A percentile compares a stretch with the other conserved stretches of the same genome.
Conservation (phyloP, 495 filamentous ascomycete genomes). For the Tuber brumale region DNA sequence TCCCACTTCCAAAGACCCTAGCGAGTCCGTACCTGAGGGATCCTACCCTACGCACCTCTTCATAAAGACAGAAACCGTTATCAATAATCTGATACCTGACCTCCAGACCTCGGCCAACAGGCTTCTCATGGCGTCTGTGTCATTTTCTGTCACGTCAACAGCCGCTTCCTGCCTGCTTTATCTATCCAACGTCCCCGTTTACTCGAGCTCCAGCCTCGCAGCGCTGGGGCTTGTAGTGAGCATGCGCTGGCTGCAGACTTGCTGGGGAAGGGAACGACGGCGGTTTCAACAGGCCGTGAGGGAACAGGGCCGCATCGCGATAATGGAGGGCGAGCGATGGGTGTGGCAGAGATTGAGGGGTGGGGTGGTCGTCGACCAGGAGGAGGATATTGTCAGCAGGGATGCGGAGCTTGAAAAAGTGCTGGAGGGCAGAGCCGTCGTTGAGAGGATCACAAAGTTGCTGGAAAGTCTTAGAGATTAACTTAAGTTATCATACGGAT, state of each 20-base stretch:
- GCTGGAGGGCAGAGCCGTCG: constrained; percentile 8
- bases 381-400: constrained; percentile 49
- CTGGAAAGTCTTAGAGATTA: constrained; percentile 10
- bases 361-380: constrained; percentile 46
- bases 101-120: constrained; percentile 75
- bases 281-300: constrained; percentile 71
- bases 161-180: constrained; percentile 43
- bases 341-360: constrained; percentile 54
- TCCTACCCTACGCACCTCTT: constrained; percentile 12
- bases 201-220: constrained; percentile 73
- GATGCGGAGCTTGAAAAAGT: constrained; percentile 49
- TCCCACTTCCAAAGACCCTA: neutral
- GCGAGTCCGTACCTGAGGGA: neutral
- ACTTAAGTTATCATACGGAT: neutral
- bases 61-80: constrained; percentile 45
- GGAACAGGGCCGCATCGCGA: constrained; percentile 69
- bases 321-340: constrained; percentile 62
- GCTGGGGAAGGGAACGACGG: constrained; percentile 65
- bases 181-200: constrained; percentile 47
- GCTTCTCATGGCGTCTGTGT: constrained; percentile 66
- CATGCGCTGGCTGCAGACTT: constrained; percentile 64
- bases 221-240: constrained; percentile 71
- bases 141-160: constrained; percentile 56
- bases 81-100: constrained; percentile 59
- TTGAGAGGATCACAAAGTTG: constrained; percentile 14